Conservation (phyloP, 495 filamentous ascomycete genomes). For the Niebla homalea region DNA sequence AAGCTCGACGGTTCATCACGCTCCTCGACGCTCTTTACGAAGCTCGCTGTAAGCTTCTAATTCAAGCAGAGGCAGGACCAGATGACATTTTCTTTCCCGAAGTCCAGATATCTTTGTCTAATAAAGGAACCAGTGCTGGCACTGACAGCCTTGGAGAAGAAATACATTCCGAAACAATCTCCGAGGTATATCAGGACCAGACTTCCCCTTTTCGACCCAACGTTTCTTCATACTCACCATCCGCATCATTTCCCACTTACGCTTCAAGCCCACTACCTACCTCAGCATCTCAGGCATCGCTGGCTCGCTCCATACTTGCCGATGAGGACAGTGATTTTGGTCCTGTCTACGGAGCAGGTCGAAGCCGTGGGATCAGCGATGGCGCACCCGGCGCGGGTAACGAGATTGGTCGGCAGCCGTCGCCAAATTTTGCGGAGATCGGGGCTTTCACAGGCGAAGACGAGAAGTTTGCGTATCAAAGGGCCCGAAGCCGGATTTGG, state of each 20-base stretch:
- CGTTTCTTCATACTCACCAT: slow-evolving; percentile 39
- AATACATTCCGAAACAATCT: slow-evolving; percentile 51
- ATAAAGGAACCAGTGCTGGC: neutral
- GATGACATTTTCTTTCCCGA: slow-evolving; percentile 62
- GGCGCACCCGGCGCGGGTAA: slow-evolving; percentile 14
- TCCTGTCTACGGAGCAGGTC: slow-evolving; percentile 16
- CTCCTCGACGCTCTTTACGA: slow-evolving; percentile 61
- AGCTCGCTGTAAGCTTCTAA: slow-evolving; percentile 48
- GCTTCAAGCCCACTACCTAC: slow-evolving; percentile 14
- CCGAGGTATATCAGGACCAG: slow-evolving; percentile 57
- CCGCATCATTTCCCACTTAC: slow-evolving; percentile 19
- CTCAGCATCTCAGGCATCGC: slow-evolving; percentile 11
- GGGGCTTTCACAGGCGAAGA: slow-evolving; percentile 56
- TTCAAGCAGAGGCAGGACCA: slow-evolving; percentile 42
- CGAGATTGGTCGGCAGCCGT: slow-evolving; percentile 12
- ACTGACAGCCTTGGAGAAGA: slow-evolving; percentile 28
- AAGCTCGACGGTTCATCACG: slow-evolving; percentile 59
- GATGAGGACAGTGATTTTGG: slow-evolving; percentile 24
- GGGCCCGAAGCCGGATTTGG: slow-evolving; percentile 54
- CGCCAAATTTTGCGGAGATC: slow-evolving; percentile 35
- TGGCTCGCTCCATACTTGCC: slow-evolving; percentile 18
- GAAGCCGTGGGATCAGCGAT: slow-evolving; percentile 12
- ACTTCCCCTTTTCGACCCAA: slow-evolving; percentile 60
- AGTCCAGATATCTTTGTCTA: neutral
- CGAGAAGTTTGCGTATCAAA: slow-evolving; percentile 57